These are phyloP conservation scores for Cymodocea nodosa DNA, from an alignment of 116 monocot species.

Conservation along the genomic window DNA sequence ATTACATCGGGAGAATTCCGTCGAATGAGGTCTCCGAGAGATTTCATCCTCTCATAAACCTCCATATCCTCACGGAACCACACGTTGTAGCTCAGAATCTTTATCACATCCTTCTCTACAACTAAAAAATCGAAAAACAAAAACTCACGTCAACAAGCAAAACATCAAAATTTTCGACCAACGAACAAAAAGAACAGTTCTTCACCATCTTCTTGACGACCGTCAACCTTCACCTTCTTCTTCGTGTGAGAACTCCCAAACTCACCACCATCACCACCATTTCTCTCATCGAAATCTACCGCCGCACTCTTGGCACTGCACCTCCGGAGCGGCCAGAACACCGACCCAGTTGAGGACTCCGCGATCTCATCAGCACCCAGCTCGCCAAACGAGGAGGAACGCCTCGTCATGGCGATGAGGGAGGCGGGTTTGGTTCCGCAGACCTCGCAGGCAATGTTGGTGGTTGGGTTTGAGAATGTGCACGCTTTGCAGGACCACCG, in stretches of 20 bases:
- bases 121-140: not conserved
- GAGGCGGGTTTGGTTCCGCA: constrained; percentile 9
- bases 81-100: constrained; percentile 75
- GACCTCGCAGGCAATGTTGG: constrained; percentile 4
- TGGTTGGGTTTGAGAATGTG: constrained; percentile 19
- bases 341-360: constrained; percentile 7
- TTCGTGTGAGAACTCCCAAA: too few species aligned
- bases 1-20: constrained; percentile 58
- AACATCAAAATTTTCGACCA: too few species aligned
- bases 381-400: not conserved
- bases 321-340: constrained; percentile 19
- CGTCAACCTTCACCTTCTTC: too few species aligned
- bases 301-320: constrained; percentile 6
- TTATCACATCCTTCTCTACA: constrained; percentile 9
- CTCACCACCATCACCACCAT: too few species aligned
- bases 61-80: constrained; percentile 96
- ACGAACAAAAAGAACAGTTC: too few species aligned
- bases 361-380: not conserved
- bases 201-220: too few species aligned
- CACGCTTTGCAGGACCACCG: constrained; percentile 26
- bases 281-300: not conserved
- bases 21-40: constrained; percentile 58
- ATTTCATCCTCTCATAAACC: constrained; percentile 58
- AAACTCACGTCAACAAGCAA: too few species aligned
- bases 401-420: too few species aligned